Evolutionary conservation across 2,329 filamentous ascomycete species (phyloP).

Genomic region (Fusarium phyllophilum): DNA sequence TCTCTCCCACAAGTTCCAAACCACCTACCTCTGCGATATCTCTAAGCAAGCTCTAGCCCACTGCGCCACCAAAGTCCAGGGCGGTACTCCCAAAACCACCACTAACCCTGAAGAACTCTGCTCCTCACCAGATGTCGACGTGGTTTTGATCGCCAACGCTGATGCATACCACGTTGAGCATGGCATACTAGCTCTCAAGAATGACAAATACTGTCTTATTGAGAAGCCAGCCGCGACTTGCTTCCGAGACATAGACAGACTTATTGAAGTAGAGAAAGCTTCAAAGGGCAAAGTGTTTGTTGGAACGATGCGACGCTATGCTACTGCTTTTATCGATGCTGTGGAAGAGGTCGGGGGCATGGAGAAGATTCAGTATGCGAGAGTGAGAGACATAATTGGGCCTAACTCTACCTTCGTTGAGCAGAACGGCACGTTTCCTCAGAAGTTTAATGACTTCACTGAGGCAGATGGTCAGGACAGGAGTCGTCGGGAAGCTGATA

Average conservation of each 20-base stretch:
- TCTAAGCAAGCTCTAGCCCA: constrained; percentile 49
- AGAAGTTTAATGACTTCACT: constrained; percentile 46
- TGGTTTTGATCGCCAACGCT: constrained; percentile 63
- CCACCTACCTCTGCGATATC: constrained; percentile 63
- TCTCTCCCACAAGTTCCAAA: constrained; percentile 56
- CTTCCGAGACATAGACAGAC: constrained; percentile 55
- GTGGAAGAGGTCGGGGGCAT: constrained; percentile 64
- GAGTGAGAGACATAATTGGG: constrained; percentile 58
- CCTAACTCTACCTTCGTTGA: constrained; percentile 61
- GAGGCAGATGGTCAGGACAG: neutral
- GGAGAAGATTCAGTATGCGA: constrained; percentile 64
- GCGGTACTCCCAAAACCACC: constrained; percentile 45
- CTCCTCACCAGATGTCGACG: constrained; percentile 56
- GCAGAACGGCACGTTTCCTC: constrained; percentile 60
- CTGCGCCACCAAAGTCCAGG: constrained; percentile 40
- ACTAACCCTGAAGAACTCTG: constrained; percentile 55
- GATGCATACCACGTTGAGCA: constrained; percentile 66
- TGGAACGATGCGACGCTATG: constrained; percentile 71
- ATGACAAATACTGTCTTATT: constrained; percentile 66
- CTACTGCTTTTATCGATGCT: constrained; percentile 62
- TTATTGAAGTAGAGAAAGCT: constrained; percentile 60
- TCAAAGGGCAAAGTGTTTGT: constrained; percentile 63
- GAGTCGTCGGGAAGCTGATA: neutral
- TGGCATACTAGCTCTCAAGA: constrained; percentile 60
- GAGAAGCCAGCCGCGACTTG: constrained; percentile 68